Conservation (phyloP, 2,329 filamentous ascomycete species). For the Cladosporium sp. region DNA sequence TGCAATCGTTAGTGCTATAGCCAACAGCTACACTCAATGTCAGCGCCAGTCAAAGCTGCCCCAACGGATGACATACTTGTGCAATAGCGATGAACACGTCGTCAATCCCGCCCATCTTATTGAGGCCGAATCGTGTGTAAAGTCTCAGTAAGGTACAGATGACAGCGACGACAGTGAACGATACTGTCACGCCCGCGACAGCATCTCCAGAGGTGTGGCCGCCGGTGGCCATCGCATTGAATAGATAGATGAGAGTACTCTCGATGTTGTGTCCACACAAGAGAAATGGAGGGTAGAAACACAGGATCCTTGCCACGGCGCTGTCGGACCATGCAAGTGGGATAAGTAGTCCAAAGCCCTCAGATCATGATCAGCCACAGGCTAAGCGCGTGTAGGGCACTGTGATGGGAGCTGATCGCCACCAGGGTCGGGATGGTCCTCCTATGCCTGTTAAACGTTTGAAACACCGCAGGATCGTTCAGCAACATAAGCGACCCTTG, state of each 20-base stretch:
- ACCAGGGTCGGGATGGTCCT: neutral
- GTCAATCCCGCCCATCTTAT: constrained; percentile 16
- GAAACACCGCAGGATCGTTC: neutral
- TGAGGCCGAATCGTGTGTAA: constrained; percentile 15
- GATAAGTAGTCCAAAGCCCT: neutral
- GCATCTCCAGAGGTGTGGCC: constrained; percentile 24
- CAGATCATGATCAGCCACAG: neutral
- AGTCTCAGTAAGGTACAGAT: constrained; percentile 20
- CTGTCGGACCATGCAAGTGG: neutral
- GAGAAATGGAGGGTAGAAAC: neutral
- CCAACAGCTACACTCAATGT: constrained; percentile 13
- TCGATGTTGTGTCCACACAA: neutral
- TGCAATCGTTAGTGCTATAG: constrained; percentile 12
- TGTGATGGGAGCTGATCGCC: neutral
- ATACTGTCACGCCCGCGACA: constrained; percentile 23
- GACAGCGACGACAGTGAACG: constrained; percentile 22
- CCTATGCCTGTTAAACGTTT: neutral
- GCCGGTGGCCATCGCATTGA: constrained; percentile 4
- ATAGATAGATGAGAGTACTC: neutral
- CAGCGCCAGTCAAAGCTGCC: neutral
- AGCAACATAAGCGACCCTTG: neutral
- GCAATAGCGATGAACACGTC: constrained; percentile 15
- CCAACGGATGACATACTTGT: constrained; percentile 5
- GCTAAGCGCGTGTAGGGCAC: neutral
- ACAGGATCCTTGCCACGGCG: neutral